A percentile compares a stretch with the other conserved stretches of the same genome.
Conservation (phyloP, 768 basidiomycete genomes). For the Amanita exitialis region DNA sequence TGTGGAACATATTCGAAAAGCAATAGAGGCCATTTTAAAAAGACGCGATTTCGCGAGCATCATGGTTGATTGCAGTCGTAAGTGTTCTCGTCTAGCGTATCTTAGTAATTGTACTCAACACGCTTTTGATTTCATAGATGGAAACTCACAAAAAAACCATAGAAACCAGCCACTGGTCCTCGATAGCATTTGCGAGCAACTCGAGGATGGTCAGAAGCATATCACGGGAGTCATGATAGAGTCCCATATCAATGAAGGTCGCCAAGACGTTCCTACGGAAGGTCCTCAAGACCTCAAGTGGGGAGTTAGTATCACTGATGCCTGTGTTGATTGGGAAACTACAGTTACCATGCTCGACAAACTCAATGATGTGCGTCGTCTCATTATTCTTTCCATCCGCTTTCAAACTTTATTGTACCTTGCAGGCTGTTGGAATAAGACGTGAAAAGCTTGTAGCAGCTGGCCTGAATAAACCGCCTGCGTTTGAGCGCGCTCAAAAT, state of each 20-base stretch:
- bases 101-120: neutral
- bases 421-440: constrained; percentile 35
- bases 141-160: constrained; percentile 95
- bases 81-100: constrained; percentile 17
- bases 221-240: constrained; percentile 98
- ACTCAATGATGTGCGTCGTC: constrained; percentile 41
- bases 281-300: constrained; percentile 64
- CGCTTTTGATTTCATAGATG: constrained; percentile 44
- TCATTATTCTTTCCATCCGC: neutral
- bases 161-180: constrained; percentile 82
- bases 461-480: constrained; percentile 26
- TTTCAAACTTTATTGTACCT: neutral
- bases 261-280: constrained; percentile 76
- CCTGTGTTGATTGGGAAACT: constrained; percentile 79
- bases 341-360: constrained; percentile 69
- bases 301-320: constrained; percentile 87
- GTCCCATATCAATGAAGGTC: constrained; percentile 84
- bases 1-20: constrained; percentile 58
- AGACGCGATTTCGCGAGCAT: constrained; percentile 55
- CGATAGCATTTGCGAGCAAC: constrained; percentile 62
- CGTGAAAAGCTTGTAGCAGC: constrained; percentile 29
- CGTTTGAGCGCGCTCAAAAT: constrained; percentile 19
- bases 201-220: constrained; percentile 52
- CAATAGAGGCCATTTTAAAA: constrained; percentile 54
- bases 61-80: constrained; percentile 85